Evolutionary conservation across 1,284 basidiomycete genomes (phyloP).

Genomic region (Clitocybe nebularis): DNA sequence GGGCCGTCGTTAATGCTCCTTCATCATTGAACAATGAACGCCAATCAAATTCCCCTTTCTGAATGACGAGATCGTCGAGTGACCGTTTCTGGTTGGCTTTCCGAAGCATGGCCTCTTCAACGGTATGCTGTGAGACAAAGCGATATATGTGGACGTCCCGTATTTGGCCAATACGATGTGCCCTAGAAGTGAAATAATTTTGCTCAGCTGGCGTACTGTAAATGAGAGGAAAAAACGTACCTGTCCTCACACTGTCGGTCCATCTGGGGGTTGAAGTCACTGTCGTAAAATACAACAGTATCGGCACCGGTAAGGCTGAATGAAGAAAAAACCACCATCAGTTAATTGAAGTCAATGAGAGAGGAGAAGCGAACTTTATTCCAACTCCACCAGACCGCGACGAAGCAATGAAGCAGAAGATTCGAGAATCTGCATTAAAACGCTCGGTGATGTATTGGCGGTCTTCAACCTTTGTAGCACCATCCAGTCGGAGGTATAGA

Average conservation of each 20-base stretch:
- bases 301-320: slow-evolving; percentile 91
- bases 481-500: slow-evolving; percentile 90
- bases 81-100: slow-evolving; percentile 96
- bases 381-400: slow-evolving; percentile 94
- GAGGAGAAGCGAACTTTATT: slow-evolving; percentile 70
- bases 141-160: slow-evolving; percentile 97
- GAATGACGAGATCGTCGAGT: slow-evolving; percentile 90
- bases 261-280: slow-evolving; percentile 98
- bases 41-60: slow-evolving; percentile 95
- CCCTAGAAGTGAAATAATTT: slow-evolving; percentile 41
- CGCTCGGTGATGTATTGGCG: slow-evolving; percentile 93
- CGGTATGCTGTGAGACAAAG: slow-evolving; percentile 89
- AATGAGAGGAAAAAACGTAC: slow-evolving; percentile 30
- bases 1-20: slow-evolving; percentile 38
- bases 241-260: slow-evolving; percentile 96
- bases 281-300: slow-evolving; percentile 95
- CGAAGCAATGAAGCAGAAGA: slow-evolving; percentile 93
- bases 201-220: background rate
- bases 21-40: slow-evolving; percentile 72
- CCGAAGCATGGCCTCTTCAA: slow-evolving; percentile 94
- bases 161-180: slow-evolving; percentile 94
- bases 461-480: slow-evolving; percentile 94
- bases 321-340: slow-evolving; percentile 4
- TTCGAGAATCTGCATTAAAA: slow-evolving; percentile 90
- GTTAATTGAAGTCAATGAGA: background rate